A percentile compares a stretch with the other conserved stretches of the same genome.
These are phyloP conservation scores for Mollisia scopiformis DNA, from an alignment of 2,329 filamentous ascomycete species.

Conservation along the genomic window DNA sequence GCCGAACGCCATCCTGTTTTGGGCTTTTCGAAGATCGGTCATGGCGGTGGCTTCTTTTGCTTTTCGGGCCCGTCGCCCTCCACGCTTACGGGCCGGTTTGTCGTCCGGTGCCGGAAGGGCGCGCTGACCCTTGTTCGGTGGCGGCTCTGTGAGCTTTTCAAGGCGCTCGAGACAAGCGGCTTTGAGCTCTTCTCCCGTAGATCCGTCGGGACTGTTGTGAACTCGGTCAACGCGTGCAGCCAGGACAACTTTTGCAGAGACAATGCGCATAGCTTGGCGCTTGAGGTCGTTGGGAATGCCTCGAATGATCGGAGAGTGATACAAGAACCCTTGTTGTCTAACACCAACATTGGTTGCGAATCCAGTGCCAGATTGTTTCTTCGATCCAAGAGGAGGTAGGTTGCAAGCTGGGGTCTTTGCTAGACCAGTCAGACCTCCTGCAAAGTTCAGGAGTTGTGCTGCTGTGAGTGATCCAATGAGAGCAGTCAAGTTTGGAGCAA, in stretches of 20 bases:
- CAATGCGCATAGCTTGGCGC: constrained; percentile 92
- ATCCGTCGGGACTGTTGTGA: constrained; percentile 79
- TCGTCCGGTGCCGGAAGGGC: constrained; percentile 93
- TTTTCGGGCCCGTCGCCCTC: constrained; percentile 85
- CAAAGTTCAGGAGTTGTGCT: constrained; percentile 93
- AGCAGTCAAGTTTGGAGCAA: constrained; percentile 90
- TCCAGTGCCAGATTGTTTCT: constrained; percentile 77
- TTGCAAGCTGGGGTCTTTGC: constrained; percentile 95
- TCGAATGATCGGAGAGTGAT: constrained; percentile 86
- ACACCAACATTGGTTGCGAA: constrained; percentile 92
- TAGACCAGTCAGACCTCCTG: constrained; percentile 84
- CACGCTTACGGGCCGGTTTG: constrained; percentile 90
- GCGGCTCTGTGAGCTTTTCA: constrained; percentile 90
- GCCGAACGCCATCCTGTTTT: constrained; percentile 94
- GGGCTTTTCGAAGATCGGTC: constrained; percentile 94
- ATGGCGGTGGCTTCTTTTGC: constrained; percentile 96
- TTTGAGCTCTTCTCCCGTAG: constrained; percentile 79
- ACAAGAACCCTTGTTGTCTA: constrained; percentile 90
- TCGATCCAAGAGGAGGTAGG: constrained; percentile 85
- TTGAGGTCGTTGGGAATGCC: constrained; percentile 85
- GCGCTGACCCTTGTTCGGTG: constrained; percentile 83
- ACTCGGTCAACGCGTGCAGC: constrained; percentile 89
- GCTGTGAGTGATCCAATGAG: constrained; percentile 92
- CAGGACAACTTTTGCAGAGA: constrained; percentile 91
- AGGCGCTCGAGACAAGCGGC: constrained; percentile 82